Evolutionary conservation across 2,329 filamentous ascomycete species (phyloP).

Genomic region (Cladobotryum mycophilum): DNA sequence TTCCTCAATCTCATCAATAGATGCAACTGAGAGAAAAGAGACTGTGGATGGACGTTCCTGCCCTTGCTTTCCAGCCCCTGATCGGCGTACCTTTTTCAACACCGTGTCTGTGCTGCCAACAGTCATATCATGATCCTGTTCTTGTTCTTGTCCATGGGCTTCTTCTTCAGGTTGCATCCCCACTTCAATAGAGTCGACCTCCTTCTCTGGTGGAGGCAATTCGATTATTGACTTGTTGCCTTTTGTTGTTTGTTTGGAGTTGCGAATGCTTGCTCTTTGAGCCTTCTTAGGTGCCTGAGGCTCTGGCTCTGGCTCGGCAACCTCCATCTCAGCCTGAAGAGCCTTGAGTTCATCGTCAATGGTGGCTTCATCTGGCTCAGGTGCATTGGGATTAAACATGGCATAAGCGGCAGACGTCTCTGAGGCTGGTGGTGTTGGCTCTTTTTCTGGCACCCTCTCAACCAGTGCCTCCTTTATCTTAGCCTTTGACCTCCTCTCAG

Average conservation of each 20-base stretch:
- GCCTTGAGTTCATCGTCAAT: conserved; percentile 46
- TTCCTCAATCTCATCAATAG: not conserved
- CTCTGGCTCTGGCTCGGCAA: conserved; percentile 31
- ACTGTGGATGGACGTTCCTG: conserved; percentile 18
- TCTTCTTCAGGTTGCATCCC: conserved; percentile 16
- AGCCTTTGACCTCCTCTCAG: conserved; percentile 33
- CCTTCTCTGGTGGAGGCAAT: conserved; percentile 20
- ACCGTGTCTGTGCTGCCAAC: conserved; percentile 37
- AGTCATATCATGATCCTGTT: conserved; percentile 32
- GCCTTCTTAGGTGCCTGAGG: conserved; percentile 48
- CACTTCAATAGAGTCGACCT: conserved; percentile 12
- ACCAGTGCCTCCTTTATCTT: conserved; percentile 21
- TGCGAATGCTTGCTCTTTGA: conserved; percentile 45
- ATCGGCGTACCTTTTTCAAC: conserved; percentile 28
- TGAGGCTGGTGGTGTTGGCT: conserved; percentile 13
- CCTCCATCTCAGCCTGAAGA: conserved; percentile 44
- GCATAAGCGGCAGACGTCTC: conserved; percentile 36
- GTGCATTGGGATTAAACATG: conserved; percentile 47
- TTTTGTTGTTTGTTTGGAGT: conserved; percentile 47
- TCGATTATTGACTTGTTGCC: conserved; percentile 37
- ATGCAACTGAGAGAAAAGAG: conserved; percentile 3
- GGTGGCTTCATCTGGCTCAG: conserved; percentile 39
- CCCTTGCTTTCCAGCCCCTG: conserved; percentile 18
- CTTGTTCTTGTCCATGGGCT: not conserved
- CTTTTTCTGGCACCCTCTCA: conserved; percentile 23